A percentile compares a stretch with the other conserved stretches of the same genome.
These are phyloP conservation scores for Andalucia godoyi DNA, from an alignment of 78 protist genomes.

Conservation along the genomic window DNA sequence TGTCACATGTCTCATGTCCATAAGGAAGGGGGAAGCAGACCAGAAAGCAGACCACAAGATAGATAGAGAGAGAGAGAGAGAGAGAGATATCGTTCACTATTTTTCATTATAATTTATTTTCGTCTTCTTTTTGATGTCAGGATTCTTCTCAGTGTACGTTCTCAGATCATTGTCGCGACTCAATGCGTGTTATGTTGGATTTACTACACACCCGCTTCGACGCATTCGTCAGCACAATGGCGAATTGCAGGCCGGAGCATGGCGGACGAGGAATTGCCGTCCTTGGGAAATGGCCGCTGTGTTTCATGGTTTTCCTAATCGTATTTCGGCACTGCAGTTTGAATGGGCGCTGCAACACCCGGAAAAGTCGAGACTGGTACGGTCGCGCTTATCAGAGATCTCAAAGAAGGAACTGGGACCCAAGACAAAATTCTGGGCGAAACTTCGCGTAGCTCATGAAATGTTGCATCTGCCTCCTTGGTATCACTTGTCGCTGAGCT, in stretches of 20 bases:
- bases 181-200: constrained; percentile 35
- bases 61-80: too few relatives aligned
- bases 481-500: too few relatives aligned
- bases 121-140: background rate
- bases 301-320: constrained; percentile 27
- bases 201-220: constrained; percentile 31
- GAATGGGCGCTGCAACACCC: constrained; percentile 54
- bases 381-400: too few relatives aligned
- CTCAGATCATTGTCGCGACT: background rate
- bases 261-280: constrained; percentile 2
- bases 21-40: too few relatives aligned
- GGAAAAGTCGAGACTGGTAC: background rate
- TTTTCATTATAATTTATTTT: too few relatives aligned
- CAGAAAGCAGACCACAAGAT: too few relatives aligned
- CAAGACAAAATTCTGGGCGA: too few relatives aligned
- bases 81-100: too few relatives aligned
- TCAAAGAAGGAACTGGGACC: too few relatives aligned
- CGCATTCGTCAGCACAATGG: constrained; percentile 61
- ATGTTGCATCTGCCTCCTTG: too few relatives aligned
- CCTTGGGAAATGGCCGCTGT: constrained; percentile 36
- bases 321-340: constrained; percentile 25
- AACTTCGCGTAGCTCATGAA: too few relatives aligned
- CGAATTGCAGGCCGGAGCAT: constrained; percentile 46
- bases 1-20: too few relatives aligned
- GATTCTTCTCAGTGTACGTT: constrained; percentile 1